Conservation (phyloP, 2,329 filamentous ascomycete genomes). For the Aspergillus brasiliensis region DNA sequence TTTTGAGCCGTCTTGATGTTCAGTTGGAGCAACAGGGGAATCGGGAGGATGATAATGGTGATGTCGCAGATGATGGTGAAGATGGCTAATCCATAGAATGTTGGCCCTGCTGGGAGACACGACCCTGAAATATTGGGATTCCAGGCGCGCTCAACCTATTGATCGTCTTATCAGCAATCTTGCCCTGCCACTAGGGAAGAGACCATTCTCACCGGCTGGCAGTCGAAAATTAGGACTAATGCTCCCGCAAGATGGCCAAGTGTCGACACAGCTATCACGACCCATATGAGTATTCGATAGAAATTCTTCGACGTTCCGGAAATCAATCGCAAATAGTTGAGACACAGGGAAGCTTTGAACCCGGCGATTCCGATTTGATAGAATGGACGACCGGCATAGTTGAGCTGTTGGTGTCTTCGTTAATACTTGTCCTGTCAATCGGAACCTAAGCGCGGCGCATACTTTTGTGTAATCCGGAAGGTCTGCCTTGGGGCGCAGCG, state of each 20-base stretch:
- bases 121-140: conserved; percentile 42
- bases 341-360: conserved; percentile 58
- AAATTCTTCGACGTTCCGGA: conserved; percentile 50
- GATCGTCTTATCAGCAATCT: no score
- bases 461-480: conserved; percentile 48
- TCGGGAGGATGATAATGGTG: conserved; percentile 53
- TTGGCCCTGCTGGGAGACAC: conserved; percentile 51
- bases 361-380: conserved; percentile 60
- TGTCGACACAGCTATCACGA: conserved; percentile 48
- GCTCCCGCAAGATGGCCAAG: conserved; percentile 53
- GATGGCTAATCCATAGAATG: conserved; percentile 56
- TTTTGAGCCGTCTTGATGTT: conserved; percentile 55
- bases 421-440: background rate
- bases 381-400: conserved; percentile 57
- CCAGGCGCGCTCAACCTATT: conserved; percentile 49
- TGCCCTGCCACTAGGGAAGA: background rate
- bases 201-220: conserved; percentile 45
- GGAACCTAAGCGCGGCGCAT: background rate
- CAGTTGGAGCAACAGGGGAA: conserved; percentile 53
- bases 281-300: conserved; percentile 52
- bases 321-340: conserved; percentile 56
- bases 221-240: conserved; percentile 54
- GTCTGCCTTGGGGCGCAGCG: conserved; percentile 47
- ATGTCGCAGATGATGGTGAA: conserved; percentile 57
- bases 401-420: conserved; percentile 37